These are phyloP conservation scores for Parmelia sp. DNA, from an alignment of 495 filamentous ascomycete genomes.

Conservation along the genomic window DNA sequence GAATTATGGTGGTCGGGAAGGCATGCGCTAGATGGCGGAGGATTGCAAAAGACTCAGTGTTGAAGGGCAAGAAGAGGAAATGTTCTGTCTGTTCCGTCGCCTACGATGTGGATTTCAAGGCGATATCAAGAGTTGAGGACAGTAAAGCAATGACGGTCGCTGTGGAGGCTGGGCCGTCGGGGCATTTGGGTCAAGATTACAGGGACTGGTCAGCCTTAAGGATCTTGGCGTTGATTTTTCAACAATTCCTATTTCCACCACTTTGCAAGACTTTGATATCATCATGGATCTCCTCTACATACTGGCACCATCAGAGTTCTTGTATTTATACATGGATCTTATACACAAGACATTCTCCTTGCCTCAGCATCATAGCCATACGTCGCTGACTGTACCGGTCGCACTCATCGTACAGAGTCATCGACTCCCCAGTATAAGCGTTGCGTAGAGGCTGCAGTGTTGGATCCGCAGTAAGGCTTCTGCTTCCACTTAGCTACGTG, in stretches of 20 bases:
- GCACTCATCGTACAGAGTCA: not conserved
- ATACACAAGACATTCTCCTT: too few species aligned
- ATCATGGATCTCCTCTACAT: too few species aligned
- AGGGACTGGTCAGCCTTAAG: not conserved
- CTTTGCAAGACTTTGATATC: too few species aligned
- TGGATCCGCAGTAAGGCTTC: not conserved
- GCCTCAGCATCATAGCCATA: not conserved
- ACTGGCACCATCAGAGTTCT: too few species aligned
- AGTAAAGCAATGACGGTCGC: not conserved
- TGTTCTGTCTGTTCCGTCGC: not conserved
- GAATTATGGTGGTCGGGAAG: slow-evolving; percentile 2
- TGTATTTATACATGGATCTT: too few species aligned
- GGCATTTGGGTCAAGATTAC: not conserved
- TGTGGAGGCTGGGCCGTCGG: not conserved
- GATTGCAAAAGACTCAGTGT: not conserved
- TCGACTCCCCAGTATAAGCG: not conserved
- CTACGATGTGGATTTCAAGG: not conserved
- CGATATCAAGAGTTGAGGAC: not conserved
- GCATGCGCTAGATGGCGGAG: not conserved
- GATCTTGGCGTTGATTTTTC: not conserved
- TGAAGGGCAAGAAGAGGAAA: not conserved
- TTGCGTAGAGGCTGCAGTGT: too few species aligned
- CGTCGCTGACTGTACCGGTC: not conserved
- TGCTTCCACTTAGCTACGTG: not conserved
- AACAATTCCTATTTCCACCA: not conserved